Evolutionary conservation across 2,329 filamentous ascomycete species (phyloP).

Genomic region (Colletotrichum eremochloae): DNA sequence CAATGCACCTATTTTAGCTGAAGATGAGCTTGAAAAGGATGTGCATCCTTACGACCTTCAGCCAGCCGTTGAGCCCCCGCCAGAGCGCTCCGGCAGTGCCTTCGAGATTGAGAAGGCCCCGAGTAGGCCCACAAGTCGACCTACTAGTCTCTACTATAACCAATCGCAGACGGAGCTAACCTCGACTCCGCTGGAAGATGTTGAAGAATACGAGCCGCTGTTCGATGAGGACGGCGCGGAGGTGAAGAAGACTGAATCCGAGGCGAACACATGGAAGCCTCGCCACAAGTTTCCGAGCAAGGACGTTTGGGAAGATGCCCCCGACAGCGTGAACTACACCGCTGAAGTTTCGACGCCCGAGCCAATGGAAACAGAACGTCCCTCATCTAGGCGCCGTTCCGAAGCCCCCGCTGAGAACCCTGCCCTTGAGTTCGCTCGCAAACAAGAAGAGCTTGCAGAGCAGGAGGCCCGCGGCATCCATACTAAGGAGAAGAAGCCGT

Average conservation of each 20-base stretch:
- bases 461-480: constrained; percentile 62
- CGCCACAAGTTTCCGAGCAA: constrained; percentile 88
- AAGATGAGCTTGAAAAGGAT: constrained; percentile 86
- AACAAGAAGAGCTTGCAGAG: constrained; percentile 75
- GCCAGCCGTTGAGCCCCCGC: constrained; percentile 84
- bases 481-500: constrained; percentile 62
- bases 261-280: constrained; percentile 63
- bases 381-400: constrained; percentile 48
- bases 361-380: constrained; percentile 53
- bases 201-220: constrained; percentile 94
- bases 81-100: constrained; percentile 72
- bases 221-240: constrained; percentile 81
- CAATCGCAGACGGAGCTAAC: constrained; percentile 66
- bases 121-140: constrained; percentile 75
- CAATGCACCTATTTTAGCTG: constrained; percentile 85
- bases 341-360: constrained; percentile 90
- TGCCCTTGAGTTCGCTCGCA: constrained; percentile 75
- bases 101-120: constrained; percentile 69
- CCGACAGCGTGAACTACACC: constrained; percentile 82
- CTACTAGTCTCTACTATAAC: constrained; percentile 72
- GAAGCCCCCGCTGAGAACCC: constrained; percentile 59
- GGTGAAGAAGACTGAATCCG: constrained; percentile 53
- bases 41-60: constrained; percentile 76
- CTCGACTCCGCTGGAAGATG: constrained; percentile 83
- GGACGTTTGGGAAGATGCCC: constrained; percentile 97